Conservation (phyloP, 2,329 filamentous ascomycete genomes). For the Colletotrichum costaricense region DNA sequence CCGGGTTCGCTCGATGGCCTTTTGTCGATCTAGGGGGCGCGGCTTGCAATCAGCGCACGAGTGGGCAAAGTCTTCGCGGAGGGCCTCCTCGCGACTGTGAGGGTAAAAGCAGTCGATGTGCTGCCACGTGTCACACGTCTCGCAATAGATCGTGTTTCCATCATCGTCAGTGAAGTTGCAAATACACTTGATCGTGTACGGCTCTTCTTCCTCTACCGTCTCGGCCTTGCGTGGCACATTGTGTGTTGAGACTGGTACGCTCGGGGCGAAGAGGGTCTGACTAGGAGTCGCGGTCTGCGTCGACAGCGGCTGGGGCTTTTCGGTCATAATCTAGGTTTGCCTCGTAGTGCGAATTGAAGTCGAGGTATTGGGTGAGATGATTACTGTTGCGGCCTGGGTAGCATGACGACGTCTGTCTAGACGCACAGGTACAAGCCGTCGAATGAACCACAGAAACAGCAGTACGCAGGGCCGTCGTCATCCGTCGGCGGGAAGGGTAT, state of each 20-base stretch:
- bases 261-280: conserved; percentile 58
- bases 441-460: conserved; percentile 18
- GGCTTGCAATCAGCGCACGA: conserved; percentile 91
- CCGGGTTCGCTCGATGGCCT: conserved; percentile 78
- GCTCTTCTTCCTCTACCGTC: conserved; percentile 76
- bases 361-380: conserved; percentile 51
- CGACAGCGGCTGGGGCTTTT: conserved; percentile 64
- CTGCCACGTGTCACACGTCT: conserved; percentile 96
- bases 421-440: conserved; percentile 46
- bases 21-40: conserved; percentile 76
- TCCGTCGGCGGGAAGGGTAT: conserved; percentile 22
- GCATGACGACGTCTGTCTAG: conserved; percentile 68
- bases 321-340: conserved; percentile 70
- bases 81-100: conserved; percentile 75
- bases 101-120: conserved; percentile 97
- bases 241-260: conserved; percentile 50
- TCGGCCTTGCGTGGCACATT: conserved; percentile 61
- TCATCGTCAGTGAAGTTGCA: conserved; percentile 95
- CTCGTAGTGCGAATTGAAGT: conserved; percentile 52
- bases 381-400: conserved; percentile 65
- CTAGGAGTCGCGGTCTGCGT: conserved; percentile 67
- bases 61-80: conserved; percentile 80
- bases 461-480: conserved; percentile 18
- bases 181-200: conserved; percentile 97
- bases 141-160: conserved; percentile 97